Evolutionary conservation across 78 protist species (phyloP), one percentile per base, ranked within the genome.

Genomic region (Parvularia atlantis): DNA sequence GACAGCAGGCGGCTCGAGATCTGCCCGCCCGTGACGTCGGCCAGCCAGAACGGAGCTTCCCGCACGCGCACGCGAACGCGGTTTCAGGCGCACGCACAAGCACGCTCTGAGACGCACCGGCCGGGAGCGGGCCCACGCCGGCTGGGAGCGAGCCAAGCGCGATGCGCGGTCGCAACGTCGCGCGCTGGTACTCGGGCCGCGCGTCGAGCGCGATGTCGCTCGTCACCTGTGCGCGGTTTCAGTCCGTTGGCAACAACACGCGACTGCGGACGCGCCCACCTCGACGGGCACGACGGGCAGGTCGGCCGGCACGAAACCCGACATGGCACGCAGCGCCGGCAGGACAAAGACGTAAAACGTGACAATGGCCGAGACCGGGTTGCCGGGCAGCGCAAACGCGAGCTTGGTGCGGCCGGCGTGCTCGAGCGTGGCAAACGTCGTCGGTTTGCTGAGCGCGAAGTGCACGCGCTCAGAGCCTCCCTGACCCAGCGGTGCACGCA

Each of bases 351-450:
- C 44, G 31, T 69, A 43, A 58, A 67, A 81, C 26, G 77, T 67
- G 40, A 74, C 85, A 2, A 46, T 0, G 24, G 79, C 73, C 0
- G 60, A 26, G 28, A 82, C 87, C 14, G 87, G 87, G 61, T 83
- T 83, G 24, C 70, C 61, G 20, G 75, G 63, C 3, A 58, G 52
- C 22, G 26, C 41, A 56, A 73, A 73, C 13, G 62, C 5, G 64
- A 52, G 62, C 2, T 7, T 19, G 62, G 20, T 1, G 24, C 36
- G 50, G 50, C 36, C 50, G 2, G 4, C 7, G 64, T 20, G 36
- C 0, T 2, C 30, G 37, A 43, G 11, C 10, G 76, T 61, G 46
- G 73, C 75, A 41, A 73, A 67, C 20, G 87, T 83, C 26, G 77
- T 75, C 5, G 87, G 87, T 67, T 83, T 81, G 56, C 73, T n/a